Evolutionary conservation across 2,329 filamentous ascomycete genomes (phyloP).

Genomic region (Cladophialophora yegresii): DNA sequence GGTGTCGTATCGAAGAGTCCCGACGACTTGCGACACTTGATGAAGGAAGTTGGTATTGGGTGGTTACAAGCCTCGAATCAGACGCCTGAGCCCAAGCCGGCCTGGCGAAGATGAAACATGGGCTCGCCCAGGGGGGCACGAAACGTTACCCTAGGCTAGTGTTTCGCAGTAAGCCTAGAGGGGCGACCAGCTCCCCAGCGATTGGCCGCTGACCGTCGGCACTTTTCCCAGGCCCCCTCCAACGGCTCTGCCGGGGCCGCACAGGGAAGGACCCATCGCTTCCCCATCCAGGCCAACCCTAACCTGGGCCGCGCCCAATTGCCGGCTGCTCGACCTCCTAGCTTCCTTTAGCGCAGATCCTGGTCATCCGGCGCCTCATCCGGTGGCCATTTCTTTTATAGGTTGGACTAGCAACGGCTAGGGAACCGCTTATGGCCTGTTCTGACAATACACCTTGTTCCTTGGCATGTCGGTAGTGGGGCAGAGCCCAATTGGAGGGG

Average conservation of each 20-base stretch:
- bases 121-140: not conserved
- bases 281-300: constrained; percentile 11
- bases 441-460: constrained; percentile 11
- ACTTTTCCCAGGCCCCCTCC: not conserved
- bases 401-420: constrained; percentile 15
- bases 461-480: constrained; percentile 23
- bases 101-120: constrained; percentile 24
- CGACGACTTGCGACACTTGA: constrained; percentile 23
- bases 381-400: constrained; percentile 15
- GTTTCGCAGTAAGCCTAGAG: constrained; percentile 16
- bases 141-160: constrained; percentile 8
- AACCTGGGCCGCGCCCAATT: constrained; percentile 2
- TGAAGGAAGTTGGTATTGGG: constrained; percentile 17
- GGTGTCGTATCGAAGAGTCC: constrained; percentile 6
- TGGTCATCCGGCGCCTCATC: constrained; percentile 21
- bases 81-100: constrained; percentile 4
- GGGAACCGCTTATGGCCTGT: constrained; percentile 15
- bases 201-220: constrained; percentile 7
- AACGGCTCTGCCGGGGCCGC: constrained; percentile 8
- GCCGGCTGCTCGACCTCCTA: constrained; percentile 14
- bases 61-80: constrained; percentile 25
- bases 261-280: constrained; percentile 5
- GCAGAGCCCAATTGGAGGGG: constrained; percentile 26
- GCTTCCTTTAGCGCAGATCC: constrained; percentile 9
- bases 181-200: not conserved